Base-by-base conservation (phyloP, 2,329 filamentous ascomycete genomes). In the Cytospora leucostoma region DNA sequence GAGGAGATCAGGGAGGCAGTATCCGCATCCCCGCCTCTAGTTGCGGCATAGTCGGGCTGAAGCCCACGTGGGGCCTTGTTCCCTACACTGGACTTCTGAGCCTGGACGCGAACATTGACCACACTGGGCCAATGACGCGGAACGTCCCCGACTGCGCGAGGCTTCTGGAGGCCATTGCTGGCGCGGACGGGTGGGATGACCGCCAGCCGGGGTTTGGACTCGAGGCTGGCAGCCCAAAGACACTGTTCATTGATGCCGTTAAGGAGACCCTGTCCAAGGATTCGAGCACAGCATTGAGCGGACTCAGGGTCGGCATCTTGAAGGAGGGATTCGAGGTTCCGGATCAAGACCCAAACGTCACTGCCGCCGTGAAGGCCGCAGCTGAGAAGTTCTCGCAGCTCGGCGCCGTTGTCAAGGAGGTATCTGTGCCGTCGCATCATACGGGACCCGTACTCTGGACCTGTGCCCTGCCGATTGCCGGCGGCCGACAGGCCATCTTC, bases 391-490 rank as follows among this genome's bases (percentile, higher is more conserved):
- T 82, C 67, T 62, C 67, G 33, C 70, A 74, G 11, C 73, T 77
- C 8, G 80, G 81, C 1, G 80, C 80, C 2, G 68, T 71, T 8
- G 78, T 84, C 5, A 65, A 74, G 4, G 76, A 81, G 8, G 67
- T 83, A 1, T 80, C 77, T 0, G 71, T 84, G 3, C 80, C 81
- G 0, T 73, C 82, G 67, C 82, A 85, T 66, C 68, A 74, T 4
- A 69, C 78, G 7, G 82, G 79, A 0, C 76, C 80, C 0, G 71
- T 77, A 0, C 78, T 84, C 56, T 84, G 81, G 81, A 82, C 80
- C 1, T 71, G 75, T 17, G 71, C 53, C 13, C 47, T 61, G 10
- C 59, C 62, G 10, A 61, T 64, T n/a, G 58, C 62, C 37, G 62
- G 62, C 33, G 62, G 58, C 13, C 58, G 62, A 21, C 58, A 64